Evolutionary conservation across 306 rosid genomes (phyloP).

Genomic region (Corylus avellana): DNA sequence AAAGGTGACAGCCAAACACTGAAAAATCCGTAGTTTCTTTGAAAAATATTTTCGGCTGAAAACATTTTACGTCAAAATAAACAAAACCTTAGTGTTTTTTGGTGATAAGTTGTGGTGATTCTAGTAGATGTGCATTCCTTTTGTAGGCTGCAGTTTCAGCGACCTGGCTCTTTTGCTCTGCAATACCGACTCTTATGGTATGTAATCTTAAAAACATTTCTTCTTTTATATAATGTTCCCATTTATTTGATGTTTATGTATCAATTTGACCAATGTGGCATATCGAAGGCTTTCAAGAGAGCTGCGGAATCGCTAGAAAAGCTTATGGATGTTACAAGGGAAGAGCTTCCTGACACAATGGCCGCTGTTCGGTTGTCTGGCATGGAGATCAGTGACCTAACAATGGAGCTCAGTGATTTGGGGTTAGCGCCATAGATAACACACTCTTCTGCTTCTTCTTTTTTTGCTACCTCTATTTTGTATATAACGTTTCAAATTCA

Average conservation of each 20-base stretch:
- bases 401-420: constrained; percentile 81
- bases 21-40: too few species aligned
- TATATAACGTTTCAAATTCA: background rate
- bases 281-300: constrained; percentile 77
- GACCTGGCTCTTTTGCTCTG: constrained; percentile 85
- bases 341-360: constrained; percentile 92
- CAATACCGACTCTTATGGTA: constrained; percentile 91
- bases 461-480: background rate
- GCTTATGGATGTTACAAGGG: constrained; percentile 83
- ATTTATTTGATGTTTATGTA: constrained; percentile 1
- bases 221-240: background rate
- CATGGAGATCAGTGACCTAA: constrained; percentile 91
- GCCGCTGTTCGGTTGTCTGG: constrained; percentile 88
- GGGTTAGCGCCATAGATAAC: constrained; percentile 46
- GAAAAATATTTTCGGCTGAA: too few species aligned
- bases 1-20: too few species aligned
- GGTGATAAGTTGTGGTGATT: background rate
- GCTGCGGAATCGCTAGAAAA: constrained; percentile 89
- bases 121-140: background rate
- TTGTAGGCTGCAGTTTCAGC: constrained; percentile 74
- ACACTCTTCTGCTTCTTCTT: background rate
- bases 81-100: background rate
- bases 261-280: constrained; percentile 11
- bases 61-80: background rate
- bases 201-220: constrained; percentile 22